phyloP scores from a whole-genome alignment of 2,329 filamentous ascomycete genomes.

The Colletotrichum tabaci region DNA sequence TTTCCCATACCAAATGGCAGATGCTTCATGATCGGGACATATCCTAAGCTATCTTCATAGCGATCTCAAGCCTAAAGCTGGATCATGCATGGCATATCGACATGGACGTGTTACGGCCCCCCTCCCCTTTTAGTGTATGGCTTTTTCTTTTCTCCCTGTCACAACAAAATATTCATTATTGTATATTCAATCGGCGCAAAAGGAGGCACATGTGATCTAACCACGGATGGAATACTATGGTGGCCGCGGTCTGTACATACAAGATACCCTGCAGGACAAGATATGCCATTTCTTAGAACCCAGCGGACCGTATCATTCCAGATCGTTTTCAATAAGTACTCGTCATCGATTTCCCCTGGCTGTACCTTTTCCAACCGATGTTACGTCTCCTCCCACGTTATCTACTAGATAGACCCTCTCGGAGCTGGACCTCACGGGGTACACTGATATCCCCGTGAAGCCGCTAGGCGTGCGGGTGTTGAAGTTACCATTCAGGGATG shows the following conservation, averaged over 20 bases:
- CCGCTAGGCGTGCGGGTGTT: conserved; percentile 8
- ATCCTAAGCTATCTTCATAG: neutral
- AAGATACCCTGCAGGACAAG: conserved; percentile 8
- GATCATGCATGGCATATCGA: neutral
- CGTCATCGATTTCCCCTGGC: neutral
- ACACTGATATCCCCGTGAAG: neutral
- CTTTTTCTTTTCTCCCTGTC: neutral
- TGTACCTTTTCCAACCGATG: neutral
- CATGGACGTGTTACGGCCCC: neutral
- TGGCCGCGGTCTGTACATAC: conserved; percentile 1
- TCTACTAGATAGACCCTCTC: neutral
- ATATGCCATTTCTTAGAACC: neutral
- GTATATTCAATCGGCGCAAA: neutral
- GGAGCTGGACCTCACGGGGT: neutral
- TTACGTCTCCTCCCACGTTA: neutral
- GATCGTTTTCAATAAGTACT: neutral
- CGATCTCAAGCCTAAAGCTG: neutral
- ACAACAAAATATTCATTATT: neutral
- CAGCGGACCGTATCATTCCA: neutral
- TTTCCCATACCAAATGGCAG: conserved; percentile 59
- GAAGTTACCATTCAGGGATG: neutral
- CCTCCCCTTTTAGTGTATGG: neutral
- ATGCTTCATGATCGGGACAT: conserved; percentile 55
- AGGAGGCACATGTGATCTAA: neutral
- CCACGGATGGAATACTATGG: neutral